A percentile compares a stretch with the other conserved stretches of the same genome.
phyloP scores from a whole-genome alignment of 1,284 basidiomycete genomes.

The Malassezia obtusa region DNA sequence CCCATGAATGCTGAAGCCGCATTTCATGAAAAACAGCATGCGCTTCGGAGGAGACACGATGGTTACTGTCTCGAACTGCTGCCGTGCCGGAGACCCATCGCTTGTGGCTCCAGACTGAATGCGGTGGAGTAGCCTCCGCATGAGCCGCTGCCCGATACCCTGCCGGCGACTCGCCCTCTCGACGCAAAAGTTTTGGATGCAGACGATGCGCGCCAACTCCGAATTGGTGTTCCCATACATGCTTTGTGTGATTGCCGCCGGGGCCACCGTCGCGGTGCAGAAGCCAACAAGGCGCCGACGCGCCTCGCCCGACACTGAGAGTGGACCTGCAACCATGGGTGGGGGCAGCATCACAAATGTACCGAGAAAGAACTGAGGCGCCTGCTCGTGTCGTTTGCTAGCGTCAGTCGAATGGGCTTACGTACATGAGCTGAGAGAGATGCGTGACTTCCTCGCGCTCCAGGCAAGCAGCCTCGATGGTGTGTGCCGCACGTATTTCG shows the following conservation, averaged over 20 bases:
- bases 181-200: conserved; percentile 41
- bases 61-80: conserved; percentile 39
- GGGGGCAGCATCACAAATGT: conserved; percentile 31
- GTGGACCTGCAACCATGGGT: conserved; percentile 38
- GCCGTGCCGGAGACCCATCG: conserved; percentile 21
- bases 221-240: conserved; percentile 33
- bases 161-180: conserved; percentile 25
- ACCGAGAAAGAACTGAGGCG: conserved; percentile 41
- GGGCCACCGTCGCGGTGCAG: conserved; percentile 35
- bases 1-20: conserved; percentile 32
- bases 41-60: conserved; percentile 35
- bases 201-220: conserved; percentile 36
- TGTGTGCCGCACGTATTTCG: conserved; percentile 31
- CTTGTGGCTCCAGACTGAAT: conserved; percentile 9
- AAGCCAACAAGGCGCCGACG: conserved; percentile 35
- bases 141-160: conserved; percentile 29
- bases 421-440: conserved; percentile 26
- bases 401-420: conserved; percentile 24
- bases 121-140: conserved; percentile 30
- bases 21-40: conserved; percentile 32
- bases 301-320: conserved; percentile 22
- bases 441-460: conserved; percentile 32
- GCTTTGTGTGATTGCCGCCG: conserved; percentile 31
- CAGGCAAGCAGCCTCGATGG: conserved; percentile 25
- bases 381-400: conserved; percentile 29